Evolutionary conservation across 2,329 filamentous ascomycete species (phyloP).

Genomic region (Pleochaeta shiraiana): DNA sequence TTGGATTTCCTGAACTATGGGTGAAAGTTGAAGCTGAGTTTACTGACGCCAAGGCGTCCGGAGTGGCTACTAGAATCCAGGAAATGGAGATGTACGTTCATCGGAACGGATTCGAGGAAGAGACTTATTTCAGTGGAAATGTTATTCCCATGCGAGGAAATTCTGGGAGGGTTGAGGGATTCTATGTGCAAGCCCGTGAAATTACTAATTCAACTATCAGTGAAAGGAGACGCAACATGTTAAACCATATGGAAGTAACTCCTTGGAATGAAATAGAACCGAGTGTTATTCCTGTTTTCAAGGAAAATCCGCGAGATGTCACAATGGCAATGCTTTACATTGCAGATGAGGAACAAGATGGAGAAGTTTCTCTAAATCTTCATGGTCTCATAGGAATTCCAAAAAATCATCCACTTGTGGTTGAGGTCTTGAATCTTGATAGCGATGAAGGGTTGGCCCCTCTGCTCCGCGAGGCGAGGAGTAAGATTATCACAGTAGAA

Average conservation of each 20-base stretch:
- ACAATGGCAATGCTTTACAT: slow-evolving; percentile 15
- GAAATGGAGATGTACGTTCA: slow-evolving; percentile 13
- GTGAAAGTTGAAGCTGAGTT: slow-evolving; percentile 9
- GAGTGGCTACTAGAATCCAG: slow-evolving; percentile 9
- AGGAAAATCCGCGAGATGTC: slow-evolving; percentile 12
- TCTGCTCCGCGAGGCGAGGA: slow-evolving; percentile 9
- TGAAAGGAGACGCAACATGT: slow-evolving; percentile 11
- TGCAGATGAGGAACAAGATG: slow-evolving; percentile 11
- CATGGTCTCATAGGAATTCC: slow-evolving; percentile 13
- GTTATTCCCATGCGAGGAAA: slow-evolving; percentile 13
- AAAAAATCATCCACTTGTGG: slow-evolving; percentile 9
- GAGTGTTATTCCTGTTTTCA: slow-evolving; percentile 10
- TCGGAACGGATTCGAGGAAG: slow-evolving; percentile 11
- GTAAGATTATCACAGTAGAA: slow-evolving; percentile 9
- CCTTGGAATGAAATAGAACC: slow-evolving; percentile 3
- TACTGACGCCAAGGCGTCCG: slow-evolving; percentile 8
- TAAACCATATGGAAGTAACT: slow-evolving; percentile 9
- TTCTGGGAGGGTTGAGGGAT: slow-evolving; percentile 11
- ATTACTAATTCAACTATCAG: slow-evolving; percentile 12
- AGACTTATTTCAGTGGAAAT: slow-evolving; percentile 15
- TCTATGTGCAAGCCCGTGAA: slow-evolving; percentile 13
- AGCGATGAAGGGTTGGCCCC: slow-evolving; percentile 11
- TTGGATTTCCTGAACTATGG: slow-evolving; percentile 11
- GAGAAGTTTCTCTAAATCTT: slow-evolving; percentile 6
- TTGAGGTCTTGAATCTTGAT: slow-evolving; percentile 8